Base-by-base conservation (phyloP, 2,329 filamentous ascomycete genomes). In the Phialemonium atrogriseum region DNA sequence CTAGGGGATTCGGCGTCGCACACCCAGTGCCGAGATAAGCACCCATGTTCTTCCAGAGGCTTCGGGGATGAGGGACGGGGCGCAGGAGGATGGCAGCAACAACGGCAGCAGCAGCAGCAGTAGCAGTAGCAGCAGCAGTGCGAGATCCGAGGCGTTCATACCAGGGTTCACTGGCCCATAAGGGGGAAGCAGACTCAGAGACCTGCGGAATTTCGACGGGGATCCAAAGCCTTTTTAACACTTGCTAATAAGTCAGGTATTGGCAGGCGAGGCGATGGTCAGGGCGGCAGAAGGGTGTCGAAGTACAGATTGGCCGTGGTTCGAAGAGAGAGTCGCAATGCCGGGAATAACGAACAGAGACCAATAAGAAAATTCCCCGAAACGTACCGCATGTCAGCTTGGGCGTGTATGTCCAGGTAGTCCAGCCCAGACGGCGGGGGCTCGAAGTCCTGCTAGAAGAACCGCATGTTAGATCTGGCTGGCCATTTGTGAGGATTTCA, bases 321-420 rank as follows among this genome's bases (percentile, higher is more conserved):
- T 27, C 8, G 13, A 16, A 15, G 13, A 27, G 25, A 5, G 9
- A 5, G 11, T 27, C 15, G 25, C 11, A 17, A 34, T 28, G 24
- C 32, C 28, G 32, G 32, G 18, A 21, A 16, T 32, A 26, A 26
- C 24, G 3, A 20, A 29, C 35, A 37, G 31, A 40, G 19, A 36
- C 36, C 34, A 47, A 42, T 38, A 16, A 33, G 30, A 42, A 32
- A 37, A 38, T 14, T 15, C 17, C 18, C 23, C 19, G 30, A n/a
- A n/a, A 67, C 70, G 51, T 53, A 73, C 70, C 70, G 68, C 59
- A 73, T 69, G 50, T 73, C 69, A 63, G 59, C 50, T 45, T 63
- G 59, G 31, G 62, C 54, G 33, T 60, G 62, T 46, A 72, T 60
- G 33, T 69, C 66, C 49, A 72, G 60, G 49, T 70, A 73, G 45